Base-by-base conservation (phyloP, 108 stramenopile species). In the Stephanodiscus triporus region DNA sequence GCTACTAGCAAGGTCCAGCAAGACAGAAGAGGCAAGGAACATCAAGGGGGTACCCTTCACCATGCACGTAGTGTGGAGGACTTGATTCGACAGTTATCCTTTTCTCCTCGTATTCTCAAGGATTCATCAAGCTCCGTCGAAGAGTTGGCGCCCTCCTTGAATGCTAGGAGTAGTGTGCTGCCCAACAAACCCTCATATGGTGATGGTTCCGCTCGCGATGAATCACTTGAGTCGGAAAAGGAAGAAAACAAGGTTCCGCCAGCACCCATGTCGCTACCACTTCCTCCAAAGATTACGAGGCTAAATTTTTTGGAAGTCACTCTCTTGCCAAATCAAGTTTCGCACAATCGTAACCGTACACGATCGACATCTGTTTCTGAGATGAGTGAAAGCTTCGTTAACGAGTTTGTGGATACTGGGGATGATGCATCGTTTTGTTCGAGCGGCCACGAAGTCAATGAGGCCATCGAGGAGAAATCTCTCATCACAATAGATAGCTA, bases 341-440 rank as follows among this genome's bases (percentile, higher is more conserved):
- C 58, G 38, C 72, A 53, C 63, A 73, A 40, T 30, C 49, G 73
- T 9, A 65, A 43, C 57, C 55, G 73, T 38, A 48, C 63, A 53
- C 55, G 64, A 27, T 74, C 73, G 22, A 66, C 73, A 32, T 74
- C 73, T 30, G 26, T 66, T 34, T 74, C 73, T 16, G 73, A 74
- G 57, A 65, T 74, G 73, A 74, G 73, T 22, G 73, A 74, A 20
- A 58, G 64, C 56, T 66, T 43, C 42, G 19, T 45, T 48, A 4
- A 47, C n/a, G 54, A 51, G 1, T 16, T 45, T 26, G 56, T 42
- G 17, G 56, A 47, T 27, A 51, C 14, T 9, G 42, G 37, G 16
- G 64, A 58, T 9, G 22, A 27, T 6, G 22, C 27, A 30, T 49
- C 58, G 19, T 32, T 29, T 19, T 17, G 19, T 56, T 61, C 70